Evolutionary conservation across 2,329 filamentous ascomycete genomes (phyloP).

Genomic region (Tolypocladium ovalisporum): DNA sequence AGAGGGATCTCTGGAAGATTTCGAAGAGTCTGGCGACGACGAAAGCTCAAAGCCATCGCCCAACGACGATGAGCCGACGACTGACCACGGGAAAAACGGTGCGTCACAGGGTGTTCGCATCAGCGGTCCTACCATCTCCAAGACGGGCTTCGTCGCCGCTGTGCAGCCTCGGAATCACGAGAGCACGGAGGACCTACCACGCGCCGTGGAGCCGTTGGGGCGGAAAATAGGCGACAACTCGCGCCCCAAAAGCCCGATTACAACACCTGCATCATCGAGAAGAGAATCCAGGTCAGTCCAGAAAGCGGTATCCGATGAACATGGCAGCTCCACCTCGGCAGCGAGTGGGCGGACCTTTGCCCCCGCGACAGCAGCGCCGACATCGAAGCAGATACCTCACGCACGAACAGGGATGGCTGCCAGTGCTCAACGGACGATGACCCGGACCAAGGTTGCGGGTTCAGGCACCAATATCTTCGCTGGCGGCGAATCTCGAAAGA

Average conservation of each 20-base stretch:
- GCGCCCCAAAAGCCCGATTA: background rate
- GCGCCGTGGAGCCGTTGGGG: background rate
- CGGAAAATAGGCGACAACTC: background rate
- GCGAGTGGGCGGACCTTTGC: too few relatives aligned
- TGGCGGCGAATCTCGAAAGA: slow-evolving; percentile 27
- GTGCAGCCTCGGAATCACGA: background rate
- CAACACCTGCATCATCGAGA: background rate
- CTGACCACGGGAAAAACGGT: background rate
- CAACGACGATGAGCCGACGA: background rate
- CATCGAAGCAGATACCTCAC: background rate
- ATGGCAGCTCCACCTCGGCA: background rate
- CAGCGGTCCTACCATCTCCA: too few relatives aligned
- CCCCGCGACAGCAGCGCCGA: background rate
- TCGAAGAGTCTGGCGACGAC: background rate
- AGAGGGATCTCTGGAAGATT: slow-evolving; percentile 2
- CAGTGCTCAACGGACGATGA: background rate
- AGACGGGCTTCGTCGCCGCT: too few relatives aligned
- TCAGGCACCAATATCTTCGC: slow-evolving; percentile 31
- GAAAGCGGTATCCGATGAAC: too few relatives aligned
- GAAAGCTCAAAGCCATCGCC: background rate
- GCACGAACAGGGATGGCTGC: background rate
- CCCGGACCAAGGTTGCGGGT: too few relatives aligned
- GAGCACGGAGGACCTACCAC: background rate
- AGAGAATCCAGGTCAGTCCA: background rate
- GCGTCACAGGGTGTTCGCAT: background rate